Evolutionary conservation across 208 protist species (phyloP).

Genomic region (Trypanosoma grayi): DNA sequence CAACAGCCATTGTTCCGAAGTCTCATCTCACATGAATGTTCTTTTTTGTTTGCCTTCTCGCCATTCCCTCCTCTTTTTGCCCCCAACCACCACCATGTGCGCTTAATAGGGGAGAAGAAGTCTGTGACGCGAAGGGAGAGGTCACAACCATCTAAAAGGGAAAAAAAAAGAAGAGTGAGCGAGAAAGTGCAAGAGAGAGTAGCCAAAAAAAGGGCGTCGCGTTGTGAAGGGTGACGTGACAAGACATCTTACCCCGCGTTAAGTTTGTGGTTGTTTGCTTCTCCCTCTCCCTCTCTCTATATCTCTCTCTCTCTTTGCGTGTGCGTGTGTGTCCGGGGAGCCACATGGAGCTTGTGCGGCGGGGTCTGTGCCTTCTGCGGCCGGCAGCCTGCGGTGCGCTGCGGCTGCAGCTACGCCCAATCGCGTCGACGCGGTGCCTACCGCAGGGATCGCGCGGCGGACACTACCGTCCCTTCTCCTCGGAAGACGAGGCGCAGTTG

Average conservation of each 20-base stretch:
- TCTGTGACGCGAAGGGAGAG: no score
- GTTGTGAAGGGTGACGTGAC: no score
- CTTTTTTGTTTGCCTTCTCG: no score
- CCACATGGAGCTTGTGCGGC: not conserved
- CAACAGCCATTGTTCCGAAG: no score
- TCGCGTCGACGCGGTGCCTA: not conserved
- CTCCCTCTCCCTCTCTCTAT: no score
- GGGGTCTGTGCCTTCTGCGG: not conserved
- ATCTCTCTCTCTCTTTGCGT: not conserved
- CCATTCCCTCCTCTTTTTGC: no score
- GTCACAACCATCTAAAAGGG: no score
- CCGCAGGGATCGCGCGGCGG: slow-evolving; percentile 6
- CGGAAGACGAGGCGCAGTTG: slow-evolving; percentile 80
- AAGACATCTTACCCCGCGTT: no score
- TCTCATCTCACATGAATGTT: no score
- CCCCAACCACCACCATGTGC: no score
- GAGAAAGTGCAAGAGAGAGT: not conserved
- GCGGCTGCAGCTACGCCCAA: not conserved
- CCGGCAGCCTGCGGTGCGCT: not conserved
- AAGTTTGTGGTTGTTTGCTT: no score
- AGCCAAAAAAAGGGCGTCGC: not conserved
- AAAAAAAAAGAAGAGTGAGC: not conserved
- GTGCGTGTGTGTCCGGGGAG: not conserved
- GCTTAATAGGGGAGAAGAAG: no score
- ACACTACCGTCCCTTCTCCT: slow-evolving; percentile 76